These are phyloP conservation scores for Pseudogymnoascus destructans DNA, from an alignment of 2,329 filamentous ascomycete genomes.

Conservation along the genomic window DNA sequence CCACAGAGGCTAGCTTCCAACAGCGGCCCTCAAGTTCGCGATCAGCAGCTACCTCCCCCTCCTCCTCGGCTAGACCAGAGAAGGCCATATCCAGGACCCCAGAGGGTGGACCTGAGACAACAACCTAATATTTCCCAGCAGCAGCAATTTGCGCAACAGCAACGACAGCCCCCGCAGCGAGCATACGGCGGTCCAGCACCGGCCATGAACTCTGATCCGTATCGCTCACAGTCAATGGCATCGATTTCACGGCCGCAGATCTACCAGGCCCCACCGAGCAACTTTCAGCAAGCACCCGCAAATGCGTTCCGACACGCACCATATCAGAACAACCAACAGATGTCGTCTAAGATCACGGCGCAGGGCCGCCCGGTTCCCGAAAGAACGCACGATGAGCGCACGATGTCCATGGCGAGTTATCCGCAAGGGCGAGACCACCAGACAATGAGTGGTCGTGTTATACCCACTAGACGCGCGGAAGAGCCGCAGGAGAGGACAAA, in stretches of 20 bases:
- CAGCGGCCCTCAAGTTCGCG: constrained; percentile 22
- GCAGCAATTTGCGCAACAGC: constrained; percentile 33
- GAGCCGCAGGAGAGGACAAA: constrained; percentile 15
- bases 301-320: constrained; percentile 68
- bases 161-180: constrained; percentile 37
- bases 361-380: constrained; percentile 87
- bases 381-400: constrained; percentile 67
- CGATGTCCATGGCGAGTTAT: constrained; percentile 91
- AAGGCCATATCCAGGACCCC: constrained; percentile 58
- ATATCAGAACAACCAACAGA: constrained; percentile 44
- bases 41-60: constrained; percentile 42
- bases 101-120: constrained; percentile 26
- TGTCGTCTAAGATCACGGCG: constrained; percentile 65
- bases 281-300: constrained; percentile 54
- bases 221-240: constrained; percentile 87
- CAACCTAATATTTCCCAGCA: constrained; percentile 25
- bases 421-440: constrained; percentile 69
- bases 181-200: constrained; percentile 48
- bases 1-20: constrained; percentile 25
- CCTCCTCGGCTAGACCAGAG: constrained; percentile 49
- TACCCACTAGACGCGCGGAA: constrained; percentile 55
- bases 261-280: constrained; percentile 48
- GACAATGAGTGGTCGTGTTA: constrained; percentile 84
- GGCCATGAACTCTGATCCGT: constrained; percentile 71
- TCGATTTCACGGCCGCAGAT: constrained; percentile 59